phyloP scores from a whole-genome alignment of 345 rosid species.

The Populus alba region DNA sequence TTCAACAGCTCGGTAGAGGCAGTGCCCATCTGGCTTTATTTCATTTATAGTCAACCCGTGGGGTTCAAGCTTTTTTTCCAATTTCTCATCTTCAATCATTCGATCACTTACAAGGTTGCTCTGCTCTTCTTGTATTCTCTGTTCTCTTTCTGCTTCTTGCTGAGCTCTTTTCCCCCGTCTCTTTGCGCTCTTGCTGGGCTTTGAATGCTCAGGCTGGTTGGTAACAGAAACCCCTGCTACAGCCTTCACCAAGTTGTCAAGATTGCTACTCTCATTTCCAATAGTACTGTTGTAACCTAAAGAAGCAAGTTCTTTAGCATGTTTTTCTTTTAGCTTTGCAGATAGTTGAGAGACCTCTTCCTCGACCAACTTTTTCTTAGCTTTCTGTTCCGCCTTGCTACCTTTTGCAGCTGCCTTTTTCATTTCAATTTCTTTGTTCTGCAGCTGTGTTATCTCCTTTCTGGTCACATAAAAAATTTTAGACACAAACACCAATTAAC shows the following conservation, averaged over 20 bases:
- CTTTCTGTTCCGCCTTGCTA: conserved; percentile 94
- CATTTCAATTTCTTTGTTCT: conserved; percentile 74
- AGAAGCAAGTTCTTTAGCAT: conserved; percentile 70
- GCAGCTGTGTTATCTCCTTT: conserved; percentile 72
- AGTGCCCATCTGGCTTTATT: conserved; percentile 90
- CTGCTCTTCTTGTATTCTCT: conserved; percentile 88
- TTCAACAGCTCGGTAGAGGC: conserved; percentile 91
- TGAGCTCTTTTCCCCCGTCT: conserved; percentile 78
- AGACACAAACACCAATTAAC: neutral
- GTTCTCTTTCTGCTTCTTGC: conserved; percentile 88
- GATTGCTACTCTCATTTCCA: conserved; percentile 53
- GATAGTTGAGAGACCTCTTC: conserved; percentile 76
- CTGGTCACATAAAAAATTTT: conserved; percentile 32
- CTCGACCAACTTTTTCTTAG: conserved; percentile 93
- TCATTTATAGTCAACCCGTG: conserved; percentile 60
- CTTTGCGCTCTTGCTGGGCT: conserved; percentile 71
- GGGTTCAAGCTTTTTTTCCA: conserved; percentile 59
- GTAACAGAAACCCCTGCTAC: conserved; percentile 75
- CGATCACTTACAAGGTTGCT: conserved; percentile 67
- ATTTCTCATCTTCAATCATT: conserved; percentile 56
- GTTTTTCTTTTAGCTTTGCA: conserved; percentile 64
- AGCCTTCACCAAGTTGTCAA: conserved; percentile 80
- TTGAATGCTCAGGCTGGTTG: conserved; percentile 55
- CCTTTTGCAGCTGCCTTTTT: conserved; percentile 94
- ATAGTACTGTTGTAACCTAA: conserved; percentile 49